Evolutionary conservation across 148 eudicot genomes (phyloP), one percentile per base, ranked within the genome.

Genomic region (Oxyria digyna): DNA sequence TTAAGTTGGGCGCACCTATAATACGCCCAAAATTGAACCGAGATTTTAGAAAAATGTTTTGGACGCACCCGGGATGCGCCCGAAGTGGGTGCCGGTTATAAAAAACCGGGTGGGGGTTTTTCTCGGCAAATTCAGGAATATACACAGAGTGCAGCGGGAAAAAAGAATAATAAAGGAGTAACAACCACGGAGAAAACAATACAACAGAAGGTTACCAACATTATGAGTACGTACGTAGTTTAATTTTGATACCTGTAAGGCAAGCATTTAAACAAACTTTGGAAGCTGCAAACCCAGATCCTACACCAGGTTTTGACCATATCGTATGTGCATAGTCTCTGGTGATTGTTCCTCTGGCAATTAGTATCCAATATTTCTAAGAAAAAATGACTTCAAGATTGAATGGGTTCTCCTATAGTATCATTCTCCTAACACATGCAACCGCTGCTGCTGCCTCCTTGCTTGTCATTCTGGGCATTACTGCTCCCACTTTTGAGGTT

Each of bases 401-500:
- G 29, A 54, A 54, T 23, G 17, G 29, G 62, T 24, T 54, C 14
- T 69, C 72, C 62, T 32, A 46, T 33, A 20, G 12, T 29, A n/a
- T n/a, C 70, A 69, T 26, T 37, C 14, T 71, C 14, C 72, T 86
- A 91, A 84, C 97, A 91, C 55, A 81, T 62, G 72, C 97, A 91
- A 57, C 97, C 96, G 48, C 91, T 88, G n/a, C 88, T 83, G 69
- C 96, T 89, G 55, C 91, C 87, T 35, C 88, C 89, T 74, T 83
- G 87, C 77, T 91, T 87, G 72, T 91, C 83, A 10, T 85, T 54
- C 70, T 79, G 86, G 65, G 89, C 80, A n/a, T 88, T 10, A 64
- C 74, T 81, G 54, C 74, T 68, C 14, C 84, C 73, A 8, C 95
- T 79, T 75, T 86, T 91, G 78, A 91, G 77, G 72, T 91, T 91